Evolutionary conservation across 2,329 filamentous ascomycete genomes (phyloP), one percentile per base, ranked within the genome.

Genomic region (Grosmannia clavigera): DNA sequence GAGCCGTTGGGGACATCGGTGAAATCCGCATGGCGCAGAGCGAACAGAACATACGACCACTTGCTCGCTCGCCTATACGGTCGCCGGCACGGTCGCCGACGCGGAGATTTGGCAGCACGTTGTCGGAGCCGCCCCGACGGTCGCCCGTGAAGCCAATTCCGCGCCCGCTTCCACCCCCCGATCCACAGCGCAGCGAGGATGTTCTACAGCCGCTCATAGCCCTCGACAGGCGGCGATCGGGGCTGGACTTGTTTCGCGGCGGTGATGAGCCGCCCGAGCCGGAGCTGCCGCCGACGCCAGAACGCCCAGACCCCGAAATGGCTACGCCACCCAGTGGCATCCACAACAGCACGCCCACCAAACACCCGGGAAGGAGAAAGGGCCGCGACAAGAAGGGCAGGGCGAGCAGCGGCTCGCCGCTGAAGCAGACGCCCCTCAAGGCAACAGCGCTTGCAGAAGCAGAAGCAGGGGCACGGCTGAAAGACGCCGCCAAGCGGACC

Each of bases 211-310:
- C 74, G 0, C 76, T 79, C 38, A 67, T 70, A 4, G 69, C 73
- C 2, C 69, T 72, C 10, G 67, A 66, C 1, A 60, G 75, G 29
- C 70, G 70, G 9, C 72, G 74, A 35, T 72, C 67, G 33, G 75
- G 66, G 33, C 73, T 66, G n/a, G 70, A 62, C 22, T 70, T 68
- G 6, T 70, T 71, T 2, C 63, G 72, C 0, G 69, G 70, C 1
- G 61, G 65, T 7, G 63, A 68, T 3, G 70, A 70, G 7, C 43
- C 35, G 33, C 51, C 76, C 76, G 83, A 88, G 65, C 84, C 84
- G 1, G 83, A 86, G 55, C 74, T 88, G 5, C 86, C 85, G 3
- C 81, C 81, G 0, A 81, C 81, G 0, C 78, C 79, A 0, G 75
- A 75, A 35, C 74, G 78, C 55, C 73, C 72, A 2, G 82, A 85